These are phyloP conservation scores for Sugiyamaella novakii DNA, from an alignment of 1,139 yeast species.

Conservation along the genomic window DNA sequence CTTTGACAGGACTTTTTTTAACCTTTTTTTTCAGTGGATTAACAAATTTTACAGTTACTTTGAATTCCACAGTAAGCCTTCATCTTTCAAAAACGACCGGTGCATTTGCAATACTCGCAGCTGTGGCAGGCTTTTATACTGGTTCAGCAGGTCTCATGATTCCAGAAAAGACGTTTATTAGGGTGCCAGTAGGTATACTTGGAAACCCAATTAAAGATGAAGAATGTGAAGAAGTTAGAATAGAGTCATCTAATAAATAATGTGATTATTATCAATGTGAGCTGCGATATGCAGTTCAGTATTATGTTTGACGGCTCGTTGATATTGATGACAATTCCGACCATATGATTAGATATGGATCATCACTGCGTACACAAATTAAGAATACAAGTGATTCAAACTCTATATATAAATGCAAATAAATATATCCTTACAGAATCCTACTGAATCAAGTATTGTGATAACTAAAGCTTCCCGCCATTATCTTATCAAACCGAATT, in stretches of 20 bases:
- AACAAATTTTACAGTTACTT: constrained; percentile 48
- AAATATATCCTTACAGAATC: background rate
- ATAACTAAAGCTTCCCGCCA: too few relatives aligned
- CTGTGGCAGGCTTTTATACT: constrained; percentile 57
- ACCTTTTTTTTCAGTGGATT: constrained; percentile 44
- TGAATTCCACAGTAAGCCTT: constrained; percentile 44
- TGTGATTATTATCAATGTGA: too few relatives aligned
- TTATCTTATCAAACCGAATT: too few relatives aligned
- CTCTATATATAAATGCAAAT: background rate
- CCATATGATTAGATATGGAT: too few relatives aligned
- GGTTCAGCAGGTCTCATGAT: constrained; percentile 18
- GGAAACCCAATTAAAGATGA: background rate
- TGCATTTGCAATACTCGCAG: constrained; percentile 68
- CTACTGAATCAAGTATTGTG: too few relatives aligned
- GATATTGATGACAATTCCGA: too few relatives aligned
- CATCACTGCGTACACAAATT: too few relatives aligned
- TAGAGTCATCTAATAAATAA: too few relatives aligned
- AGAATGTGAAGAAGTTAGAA: too few relatives aligned
- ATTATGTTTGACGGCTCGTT: too few relatives aligned
- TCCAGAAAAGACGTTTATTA: constrained; percentile 16
- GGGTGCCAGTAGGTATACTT: constrained; percentile 11
- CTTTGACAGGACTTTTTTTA: constrained; percentile 51
- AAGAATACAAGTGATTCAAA: too few relatives aligned
- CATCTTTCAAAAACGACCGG: constrained; percentile 67
- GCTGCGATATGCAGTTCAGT: too few relatives aligned